Base-by-base conservation (phyloP, 352 stramenopile species). In the Phytophthora uliginosa region DNA sequence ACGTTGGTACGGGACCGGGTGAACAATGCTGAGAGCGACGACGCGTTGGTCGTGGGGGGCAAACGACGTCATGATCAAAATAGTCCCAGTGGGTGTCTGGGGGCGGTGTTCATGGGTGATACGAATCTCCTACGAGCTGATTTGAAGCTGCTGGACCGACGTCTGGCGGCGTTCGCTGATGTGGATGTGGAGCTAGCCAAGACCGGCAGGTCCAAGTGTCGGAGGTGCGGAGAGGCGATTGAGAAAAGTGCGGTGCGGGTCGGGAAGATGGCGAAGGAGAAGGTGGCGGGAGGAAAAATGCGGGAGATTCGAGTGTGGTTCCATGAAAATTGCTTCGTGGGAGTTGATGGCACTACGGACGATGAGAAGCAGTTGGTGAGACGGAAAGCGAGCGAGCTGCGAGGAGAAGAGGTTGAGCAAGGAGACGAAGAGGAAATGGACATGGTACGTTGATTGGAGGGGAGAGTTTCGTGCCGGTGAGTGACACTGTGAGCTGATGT, bases 91-190 rank as follows among this genome's bases (percentile, higher is more conserved):
- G 50, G 63, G 31, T 90, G 84, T 59, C 54, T 94, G 1, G 88
- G 88, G 8, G 84, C 85, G 3, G 63, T 95, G 2, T 86, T 95
- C 63, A 93, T 95, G 86, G 88, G 85, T 22, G 88, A 95, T 53
- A 94, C 73, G 5, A 94, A 95, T 69, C 63, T 95, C 26, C 51
- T 95, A 22, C 74, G 74, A 20, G 68, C 68, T 0, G 88, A 95
- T 53, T 80, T 92, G 72, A 88, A 83, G 54, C 59, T 92, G 20
- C 68, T 94, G 57, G 86, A 93, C 71, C 45, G 66, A 38, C 47
- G 61, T 20, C 57, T 82, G 9, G 75, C 74, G 0, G 66, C 33
- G 1, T 61, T 80, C 13, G 76, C 69, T 3, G 77, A 88, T 55
- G 56, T 95, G 28, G 79, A 83, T 8, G 70, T 93, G 6, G 88